These are phyloP conservation scores for Fusarium chlamydosporum DNA, from an alignment of 2,329 filamentous ascomycete genomes.

Conservation along the genomic window DNA sequence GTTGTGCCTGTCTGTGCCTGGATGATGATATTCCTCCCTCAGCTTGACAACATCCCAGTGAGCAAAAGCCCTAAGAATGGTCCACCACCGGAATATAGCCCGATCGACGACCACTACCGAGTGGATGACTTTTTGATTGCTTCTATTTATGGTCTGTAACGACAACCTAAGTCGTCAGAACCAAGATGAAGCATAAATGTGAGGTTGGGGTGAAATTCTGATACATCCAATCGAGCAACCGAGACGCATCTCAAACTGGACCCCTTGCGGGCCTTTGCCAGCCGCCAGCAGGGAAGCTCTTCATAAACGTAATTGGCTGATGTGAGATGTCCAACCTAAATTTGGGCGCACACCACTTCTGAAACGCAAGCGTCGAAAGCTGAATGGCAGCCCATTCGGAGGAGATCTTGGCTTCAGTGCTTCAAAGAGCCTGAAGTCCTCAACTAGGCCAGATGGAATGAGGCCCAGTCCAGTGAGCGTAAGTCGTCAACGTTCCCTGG, in stretches of 20 bases:
- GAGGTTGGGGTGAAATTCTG: constrained; percentile 42
- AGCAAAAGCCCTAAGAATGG: constrained; percentile 32
- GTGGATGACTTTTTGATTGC: constrained; percentile 24
- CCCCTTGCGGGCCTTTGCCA: constrained; percentile 39
- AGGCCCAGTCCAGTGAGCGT: constrained; percentile 41
- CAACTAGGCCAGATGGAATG: constrained; percentile 20
- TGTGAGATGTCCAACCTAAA: constrained; percentile 53
- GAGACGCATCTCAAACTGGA: constrained; percentile 50
- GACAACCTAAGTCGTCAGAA: constrained; percentile 28
- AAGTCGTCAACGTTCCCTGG: constrained; percentile 17
- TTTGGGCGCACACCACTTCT: constrained; percentile 51
- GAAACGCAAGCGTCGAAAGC: constrained; percentile 50
- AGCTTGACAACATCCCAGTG: constrained; percentile 24
- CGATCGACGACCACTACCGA: constrained; percentile 38
- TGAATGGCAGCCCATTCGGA: constrained; percentile 45
- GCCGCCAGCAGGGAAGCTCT: constrained; percentile 51
- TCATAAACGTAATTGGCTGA: constrained; percentile 55
- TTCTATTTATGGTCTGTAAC: constrained; percentile 46
- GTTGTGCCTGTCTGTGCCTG: constrained; percentile 24
- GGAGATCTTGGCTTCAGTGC: constrained; percentile 23
- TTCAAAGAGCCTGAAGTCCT: not conserved
- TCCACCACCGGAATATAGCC: constrained; percentile 36
- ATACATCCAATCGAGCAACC: constrained; percentile 42
- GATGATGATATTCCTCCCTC: constrained; percentile 25
- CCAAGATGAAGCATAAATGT: constrained; percentile 45